Base-by-base conservation (phyloP, 768 basidiomycete species). In the Tricholoma hemisulphureum region DNA sequence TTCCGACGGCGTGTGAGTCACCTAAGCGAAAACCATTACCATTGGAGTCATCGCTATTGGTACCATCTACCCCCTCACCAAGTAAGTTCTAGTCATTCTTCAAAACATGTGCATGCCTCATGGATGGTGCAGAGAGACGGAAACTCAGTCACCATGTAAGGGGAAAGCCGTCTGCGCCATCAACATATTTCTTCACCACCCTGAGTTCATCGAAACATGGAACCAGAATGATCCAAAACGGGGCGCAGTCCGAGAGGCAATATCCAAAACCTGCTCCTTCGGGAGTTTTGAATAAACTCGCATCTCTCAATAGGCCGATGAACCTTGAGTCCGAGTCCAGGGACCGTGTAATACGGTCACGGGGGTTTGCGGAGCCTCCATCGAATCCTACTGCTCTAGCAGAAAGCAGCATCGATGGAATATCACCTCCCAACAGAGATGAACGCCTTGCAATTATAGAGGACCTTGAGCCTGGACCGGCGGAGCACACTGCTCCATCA, bases 381-480 rank as follows among this genome's bases (percentile, higher is more conserved):
- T 62, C 65, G 53, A 48, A 53, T 35, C 26, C 58, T 18, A 43
- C 28, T 50, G 29, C 46, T 11, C 34, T 32, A 34, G 21, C 53
- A 2, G 28, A 43, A 16, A 45, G 57, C 52, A 10, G n/a, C 2
- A 45, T 55, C 13, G 37, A 11, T 32, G 50, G 54, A 49, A 48
- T 43, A n/a, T 54, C 56, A 20, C 57, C 53, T 10, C 65, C 60
- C 3, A 75, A 71, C 55, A 75, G 81, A 24, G 89, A 91, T 61
- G 87, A 89, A 20, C 69, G 76, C 35, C 79, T 94, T 41, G 82
- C 84, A 0, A 71, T 98, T 16, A 71, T 95, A 6, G 90, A 97
- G 62, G 83, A 88, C 26, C 77, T 99, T 13, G 73, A 84, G 61
- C 78, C 85, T 46, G 95, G 95, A 0, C 93, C 95, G 7, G 78